These are phyloP conservation scores for Amanita phalloides DNA, from an alignment of 768 basidiomycete species.

Conservation along the genomic window DNA sequence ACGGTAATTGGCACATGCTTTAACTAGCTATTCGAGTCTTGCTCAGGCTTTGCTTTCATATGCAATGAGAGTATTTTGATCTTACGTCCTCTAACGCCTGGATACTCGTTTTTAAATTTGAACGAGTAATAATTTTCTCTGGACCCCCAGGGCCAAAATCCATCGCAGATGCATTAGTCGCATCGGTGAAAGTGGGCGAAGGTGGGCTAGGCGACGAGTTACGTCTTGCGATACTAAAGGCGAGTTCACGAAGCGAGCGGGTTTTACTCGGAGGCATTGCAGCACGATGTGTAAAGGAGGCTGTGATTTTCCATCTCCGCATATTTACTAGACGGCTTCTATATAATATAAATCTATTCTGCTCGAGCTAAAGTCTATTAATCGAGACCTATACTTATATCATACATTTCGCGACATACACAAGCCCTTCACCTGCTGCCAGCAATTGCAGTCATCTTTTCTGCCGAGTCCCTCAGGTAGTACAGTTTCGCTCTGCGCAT, in stretches of 20 bases:
- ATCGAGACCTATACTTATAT: not conserved
- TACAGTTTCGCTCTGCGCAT: slow-evolving; percentile 74
- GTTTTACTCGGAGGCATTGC: slow-evolving; percentile 34
- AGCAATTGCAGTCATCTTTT: slow-evolving; percentile 73
- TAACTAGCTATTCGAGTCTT: slow-evolving; percentile 47
- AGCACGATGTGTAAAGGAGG: not conserved
- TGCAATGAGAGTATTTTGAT: slow-evolving; percentile 6
- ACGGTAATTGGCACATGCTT: slow-evolving; percentile 69
- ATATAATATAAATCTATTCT: not conserved
- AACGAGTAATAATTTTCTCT: slow-evolving; percentile 72
- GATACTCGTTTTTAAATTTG: slow-evolving; percentile 66
- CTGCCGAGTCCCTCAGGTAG: slow-evolving; percentile 73
- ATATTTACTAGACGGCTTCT: not conserved
- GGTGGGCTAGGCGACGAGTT: slow-evolving; percentile 48
- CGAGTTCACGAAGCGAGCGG: slow-evolving; percentile 45
- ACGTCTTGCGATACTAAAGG: slow-evolving; percentile 33
- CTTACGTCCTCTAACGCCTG: slow-evolving; percentile 77
- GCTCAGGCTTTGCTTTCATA: not conserved
- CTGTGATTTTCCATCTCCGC: slow-evolving; percentile 6
- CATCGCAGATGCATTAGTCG: slow-evolving; percentile 68
- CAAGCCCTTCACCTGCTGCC: not conserved
- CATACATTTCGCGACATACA: not conserved
- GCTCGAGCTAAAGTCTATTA: not conserved
- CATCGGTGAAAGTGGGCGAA: slow-evolving; percentile 78
- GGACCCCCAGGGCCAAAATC: slow-evolving; percentile 69